phyloP scores from a whole-genome alignment of 2,329 filamentous ascomycete species.

The Penicillium sp. region DNA sequence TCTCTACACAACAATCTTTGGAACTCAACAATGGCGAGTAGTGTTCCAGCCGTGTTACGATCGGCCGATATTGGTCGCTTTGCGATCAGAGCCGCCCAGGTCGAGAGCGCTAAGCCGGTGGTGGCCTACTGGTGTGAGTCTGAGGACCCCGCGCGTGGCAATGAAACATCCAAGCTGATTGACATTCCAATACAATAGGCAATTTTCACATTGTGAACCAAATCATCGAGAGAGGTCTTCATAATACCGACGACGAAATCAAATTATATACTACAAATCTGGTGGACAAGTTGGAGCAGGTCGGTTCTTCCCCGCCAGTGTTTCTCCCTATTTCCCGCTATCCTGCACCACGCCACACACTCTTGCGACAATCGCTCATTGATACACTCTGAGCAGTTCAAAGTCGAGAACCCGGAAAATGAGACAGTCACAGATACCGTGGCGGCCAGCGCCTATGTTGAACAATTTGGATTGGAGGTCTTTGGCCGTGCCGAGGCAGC shows the following conservation, averaged over 20 bases:
- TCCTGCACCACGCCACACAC: background rate
- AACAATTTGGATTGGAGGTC: slow-evolving; percentile 89
- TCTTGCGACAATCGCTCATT: slow-evolving; percentile 2
- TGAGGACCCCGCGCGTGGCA: slow-evolving; percentile 1
- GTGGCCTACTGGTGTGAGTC: slow-evolving; percentile 91
- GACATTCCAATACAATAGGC: slow-evolving; percentile 52
- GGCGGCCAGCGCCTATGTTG: slow-evolving; percentile 86
- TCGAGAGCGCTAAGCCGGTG: slow-evolving; percentile 81
- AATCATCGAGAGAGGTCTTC: slow-evolving; percentile 78
- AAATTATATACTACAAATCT: slow-evolving; percentile 77
- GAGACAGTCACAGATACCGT: slow-evolving; percentile 84
- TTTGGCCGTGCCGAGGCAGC: slow-evolving; percentile 82
- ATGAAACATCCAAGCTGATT: slow-evolving; percentile 16
- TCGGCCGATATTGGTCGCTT: slow-evolving; percentile 82
- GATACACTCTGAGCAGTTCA: slow-evolving; percentile 54
- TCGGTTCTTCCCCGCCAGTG: slow-evolving; percentile 36
- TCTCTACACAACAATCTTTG: background rate
- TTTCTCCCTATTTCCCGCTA: background rate
- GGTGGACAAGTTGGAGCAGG: slow-evolving; percentile 89
- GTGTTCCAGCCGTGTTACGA: slow-evolving; percentile 72
- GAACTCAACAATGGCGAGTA: slow-evolving; percentile 64
- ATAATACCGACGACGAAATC: slow-evolving; percentile 75
- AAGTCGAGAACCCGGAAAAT: slow-evolving; percentile 71
- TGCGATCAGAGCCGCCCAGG: slow-evolving; percentile 77
- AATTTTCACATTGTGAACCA: slow-evolving; percentile 93